Conservation (phyloP, 345 rosid genomes). For the Aethionema arabicum region DNA sequence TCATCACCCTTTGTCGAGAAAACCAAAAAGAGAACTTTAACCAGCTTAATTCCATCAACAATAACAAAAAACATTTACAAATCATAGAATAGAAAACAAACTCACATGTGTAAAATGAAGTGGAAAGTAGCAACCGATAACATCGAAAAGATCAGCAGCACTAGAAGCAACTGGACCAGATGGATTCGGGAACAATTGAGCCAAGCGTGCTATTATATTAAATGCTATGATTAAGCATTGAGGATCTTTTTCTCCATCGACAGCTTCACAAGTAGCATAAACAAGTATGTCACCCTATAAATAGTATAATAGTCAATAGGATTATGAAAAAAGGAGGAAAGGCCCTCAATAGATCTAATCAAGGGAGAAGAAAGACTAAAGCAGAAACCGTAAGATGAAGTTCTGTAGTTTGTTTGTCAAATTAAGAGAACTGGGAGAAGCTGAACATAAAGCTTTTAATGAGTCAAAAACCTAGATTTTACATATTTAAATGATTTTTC, state of each 20-base stretch:
- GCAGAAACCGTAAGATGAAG: slow-evolving; percentile 8
- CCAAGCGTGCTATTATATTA: slow-evolving; percentile 69
- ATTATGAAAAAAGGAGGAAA: slow-evolving; percentile 11
- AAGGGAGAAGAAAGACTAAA: background rate
- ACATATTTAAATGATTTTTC: background rate
- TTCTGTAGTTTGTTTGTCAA: background rate
- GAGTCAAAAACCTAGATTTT: background rate
- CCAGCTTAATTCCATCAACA: slow-evolving; percentile 5
- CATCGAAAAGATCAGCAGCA: slow-evolving; percentile 60
- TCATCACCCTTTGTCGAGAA: slow-evolving; percentile 62
- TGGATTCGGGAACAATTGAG: slow-evolving; percentile 61
- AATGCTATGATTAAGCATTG: slow-evolving; percentile 75
- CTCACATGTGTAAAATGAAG: slow-evolving; percentile 95
- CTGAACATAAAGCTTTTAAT: slow-evolving; percentile 1
- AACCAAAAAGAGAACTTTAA: slow-evolving; percentile 3
- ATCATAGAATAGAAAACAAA: slow-evolving; percentile 18
- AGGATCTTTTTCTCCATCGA: slow-evolving; percentile 93
- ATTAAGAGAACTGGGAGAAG: background rate
- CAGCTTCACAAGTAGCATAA: slow-evolving; percentile 65
- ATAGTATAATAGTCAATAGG: slow-evolving; percentile 5
- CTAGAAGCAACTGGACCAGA: slow-evolving; percentile 57
- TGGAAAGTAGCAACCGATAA: slow-evolving; percentile 79
- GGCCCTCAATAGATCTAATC: background rate
- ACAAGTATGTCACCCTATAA: slow-evolving; percentile 60
- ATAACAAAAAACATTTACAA: background rate